Percentiles rank a stretch among this genome's conserved stretches.
phyloP scores from a whole-genome alignment of 2,329 filamentous ascomycete species.

The Pseudocercospora cruenta region DNA sequence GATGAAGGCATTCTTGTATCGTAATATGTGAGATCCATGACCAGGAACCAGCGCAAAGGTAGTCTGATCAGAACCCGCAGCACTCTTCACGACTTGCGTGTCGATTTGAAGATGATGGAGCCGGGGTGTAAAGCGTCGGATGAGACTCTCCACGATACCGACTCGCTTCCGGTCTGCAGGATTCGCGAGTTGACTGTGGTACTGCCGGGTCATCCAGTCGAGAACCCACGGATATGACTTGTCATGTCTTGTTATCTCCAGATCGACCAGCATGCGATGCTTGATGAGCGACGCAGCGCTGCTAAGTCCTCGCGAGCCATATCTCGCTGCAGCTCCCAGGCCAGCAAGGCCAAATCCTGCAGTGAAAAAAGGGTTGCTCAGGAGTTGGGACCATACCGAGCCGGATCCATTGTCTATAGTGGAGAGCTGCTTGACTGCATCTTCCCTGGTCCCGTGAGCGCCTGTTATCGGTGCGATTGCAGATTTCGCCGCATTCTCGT shows the following conservation, averaged over 20 bases:
- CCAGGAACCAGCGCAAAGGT: conserved; percentile 89
- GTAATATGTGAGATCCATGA: conserved; percentile 84
- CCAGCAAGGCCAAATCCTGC: conserved; percentile 84
- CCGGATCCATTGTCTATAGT: conserved; percentile 40
- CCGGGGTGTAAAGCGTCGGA: conserved; percentile 61
- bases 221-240: conserved; percentile 92
- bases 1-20: conserved; percentile 85
- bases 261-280: conserved; percentile 85
- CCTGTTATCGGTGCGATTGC: conserved; percentile 28
- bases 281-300: conserved; percentile 74
- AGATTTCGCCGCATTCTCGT: conserved; percentile 37
- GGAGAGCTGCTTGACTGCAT: conserved; percentile 44
- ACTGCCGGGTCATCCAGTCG: conserved; percentile 80
- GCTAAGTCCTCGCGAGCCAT: conserved; percentile 77
- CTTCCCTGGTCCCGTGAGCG: conserved; percentile 25
- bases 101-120: conserved; percentile 68
- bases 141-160: conserved; percentile 56
- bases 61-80: conserved; percentile 72
- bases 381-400: conserved; percentile 50
- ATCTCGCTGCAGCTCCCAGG: conserved; percentile 77
- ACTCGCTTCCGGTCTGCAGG: conserved; percentile 32
- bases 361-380: conserved; percentile 58
- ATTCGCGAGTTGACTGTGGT: conserved; percentile 46
- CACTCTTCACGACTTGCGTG: conserved; percentile 63
- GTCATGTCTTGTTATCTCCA: conserved; percentile 94